Evolutionary conservation across 1,139 yeast species (phyloP).

Genomic region (Hemisphaericaspora subhashii): DNA sequence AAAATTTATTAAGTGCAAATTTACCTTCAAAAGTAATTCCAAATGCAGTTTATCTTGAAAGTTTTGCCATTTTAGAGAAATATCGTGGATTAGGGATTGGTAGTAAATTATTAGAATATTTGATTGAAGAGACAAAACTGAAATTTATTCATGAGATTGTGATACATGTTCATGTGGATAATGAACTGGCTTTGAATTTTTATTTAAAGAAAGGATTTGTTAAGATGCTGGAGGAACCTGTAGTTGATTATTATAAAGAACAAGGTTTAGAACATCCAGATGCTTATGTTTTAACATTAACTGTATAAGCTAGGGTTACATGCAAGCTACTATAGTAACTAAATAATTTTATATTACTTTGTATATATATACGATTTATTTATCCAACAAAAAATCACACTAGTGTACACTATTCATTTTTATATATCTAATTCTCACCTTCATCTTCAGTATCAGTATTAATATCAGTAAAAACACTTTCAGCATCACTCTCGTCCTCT

Average conservation of each 20-base stretch:
- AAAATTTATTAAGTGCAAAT: constrained; percentile 22
- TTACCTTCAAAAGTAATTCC: constrained; percentile 38
- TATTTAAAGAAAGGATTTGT: constrained; percentile 55
- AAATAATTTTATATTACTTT: too few species aligned
- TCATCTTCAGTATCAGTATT: constrained; percentile 58
- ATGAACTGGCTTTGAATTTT: constrained; percentile 52
- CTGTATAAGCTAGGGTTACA: constrained; percentile 19
- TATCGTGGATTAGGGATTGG: constrained; percentile 68
- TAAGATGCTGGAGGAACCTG: constrained; percentile 35
- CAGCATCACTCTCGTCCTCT: constrained; percentile 39
- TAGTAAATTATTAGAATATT: constrained; percentile 50
- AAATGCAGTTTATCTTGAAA: constrained; percentile 61
- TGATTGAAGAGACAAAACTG: constrained; percentile 53
- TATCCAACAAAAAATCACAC: background rate
- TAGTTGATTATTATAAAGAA: constrained; percentile 52
- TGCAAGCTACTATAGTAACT: background rate
- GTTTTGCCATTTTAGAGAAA: constrained; percentile 62
- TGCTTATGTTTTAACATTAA: constrained; percentile 39
- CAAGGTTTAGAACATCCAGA: constrained; percentile 48
- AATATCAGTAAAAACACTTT: constrained; percentile 47
- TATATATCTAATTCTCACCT: constrained; percentile 26
- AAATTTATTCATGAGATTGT: constrained; percentile 55
- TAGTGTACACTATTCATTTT: constrained; percentile 1
- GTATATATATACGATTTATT: too few species aligned
- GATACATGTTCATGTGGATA: constrained; percentile 59